These are phyloP conservation scores for Pyrenochaeta sp. DNA, from an alignment of 2,329 filamentous ascomycete species.

Conservation along the genomic window DNA sequence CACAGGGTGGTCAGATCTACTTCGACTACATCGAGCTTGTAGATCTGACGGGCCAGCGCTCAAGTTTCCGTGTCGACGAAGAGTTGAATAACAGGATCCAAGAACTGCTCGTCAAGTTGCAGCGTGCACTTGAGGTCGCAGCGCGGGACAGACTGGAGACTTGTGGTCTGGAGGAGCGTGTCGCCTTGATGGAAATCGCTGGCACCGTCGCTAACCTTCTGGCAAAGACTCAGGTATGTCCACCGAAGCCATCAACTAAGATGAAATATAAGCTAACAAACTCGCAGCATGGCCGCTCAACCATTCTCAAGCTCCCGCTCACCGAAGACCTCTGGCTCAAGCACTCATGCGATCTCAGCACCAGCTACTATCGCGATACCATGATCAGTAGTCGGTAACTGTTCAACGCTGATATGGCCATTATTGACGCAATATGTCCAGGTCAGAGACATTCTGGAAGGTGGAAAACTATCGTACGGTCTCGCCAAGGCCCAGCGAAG, in stretches of 20 bases:
- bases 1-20: constrained; percentile 81
- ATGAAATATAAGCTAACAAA: constrained; percentile 46
- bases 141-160: constrained; percentile 51
- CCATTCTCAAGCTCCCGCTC: constrained; percentile 68
- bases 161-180: constrained; percentile 62
- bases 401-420: too few relatives aligned
- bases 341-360: constrained; percentile 74
- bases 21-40: constrained; percentile 65
- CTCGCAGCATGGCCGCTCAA: constrained; percentile 44
- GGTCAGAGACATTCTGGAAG: too few relatives aligned
- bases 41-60: constrained; percentile 40
- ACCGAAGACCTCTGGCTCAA: constrained; percentile 76
- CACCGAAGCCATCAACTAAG: neutral
- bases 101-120: constrained; percentile 42
- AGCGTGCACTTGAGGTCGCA: constrained; percentile 45
- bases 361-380: constrained; percentile 71
- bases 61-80: constrained; percentile 40
- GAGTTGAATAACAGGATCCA: constrained; percentile 40
- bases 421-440: too few relatives aligned
- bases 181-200: constrained; percentile 84
- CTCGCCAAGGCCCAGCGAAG: too few relatives aligned
- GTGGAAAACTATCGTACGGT: too few relatives aligned
- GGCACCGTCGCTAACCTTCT: constrained; percentile 73
- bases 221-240: constrained; percentile 51
- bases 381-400: constrained; percentile 21